A percentile compares a stretch with the other conserved stretches of the same genome.
phyloP scores from a whole-genome alignment of 1,284 basidiomycete genomes.

The Clitocybe nebularis region DNA sequence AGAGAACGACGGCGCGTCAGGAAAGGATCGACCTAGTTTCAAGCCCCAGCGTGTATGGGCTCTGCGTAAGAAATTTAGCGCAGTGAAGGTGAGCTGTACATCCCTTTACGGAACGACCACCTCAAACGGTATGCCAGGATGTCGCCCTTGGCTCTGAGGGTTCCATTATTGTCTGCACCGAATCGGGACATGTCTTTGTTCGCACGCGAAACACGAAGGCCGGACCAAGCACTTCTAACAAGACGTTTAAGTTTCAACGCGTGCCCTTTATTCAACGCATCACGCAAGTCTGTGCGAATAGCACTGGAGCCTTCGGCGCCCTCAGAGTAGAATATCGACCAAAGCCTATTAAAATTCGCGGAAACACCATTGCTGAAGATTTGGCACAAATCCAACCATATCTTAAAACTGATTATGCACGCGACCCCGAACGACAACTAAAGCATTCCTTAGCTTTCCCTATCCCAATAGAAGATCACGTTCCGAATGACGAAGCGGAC shows the following conservation, averaged over 20 bases:
- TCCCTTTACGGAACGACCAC: too few species aligned
- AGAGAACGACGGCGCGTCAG: constrained; percentile 24
- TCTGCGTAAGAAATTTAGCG: constrained; percentile 81
- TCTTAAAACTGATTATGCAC: too few species aligned
- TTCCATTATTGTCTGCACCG: constrained; percentile 88
- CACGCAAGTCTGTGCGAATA: constrained; percentile 82
- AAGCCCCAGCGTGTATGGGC: constrained; percentile 94
- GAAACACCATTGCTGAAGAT: constrained; percentile 66
- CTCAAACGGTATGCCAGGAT: too few species aligned
- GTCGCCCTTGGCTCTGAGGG: constrained; percentile 89
- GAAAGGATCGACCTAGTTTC: constrained; percentile 33
- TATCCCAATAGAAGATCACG: too few species aligned
- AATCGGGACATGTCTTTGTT: constrained; percentile 92
- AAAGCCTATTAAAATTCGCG: constrained; percentile 53
- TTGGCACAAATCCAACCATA: constrained; percentile 65
- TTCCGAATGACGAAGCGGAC: constrained; percentile 37
- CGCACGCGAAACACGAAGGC: constrained; percentile 58
- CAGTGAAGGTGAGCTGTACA: constrained; percentile 59
- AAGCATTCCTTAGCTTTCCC: too few species aligned
- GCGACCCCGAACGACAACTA: too few species aligned
- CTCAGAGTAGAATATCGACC: constrained; percentile 74
- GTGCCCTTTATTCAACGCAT: constrained; percentile 84
- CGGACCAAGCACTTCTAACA: constrained; percentile 33
- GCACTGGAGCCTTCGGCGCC: constrained; percentile 87
- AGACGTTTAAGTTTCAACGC: constrained; percentile 79